Evolutionary conservation across 1,284 basidiomycete species (phyloP), one percentile per base, ranked within the genome.

Genomic region (Cyathus pygmaeus): DNA sequence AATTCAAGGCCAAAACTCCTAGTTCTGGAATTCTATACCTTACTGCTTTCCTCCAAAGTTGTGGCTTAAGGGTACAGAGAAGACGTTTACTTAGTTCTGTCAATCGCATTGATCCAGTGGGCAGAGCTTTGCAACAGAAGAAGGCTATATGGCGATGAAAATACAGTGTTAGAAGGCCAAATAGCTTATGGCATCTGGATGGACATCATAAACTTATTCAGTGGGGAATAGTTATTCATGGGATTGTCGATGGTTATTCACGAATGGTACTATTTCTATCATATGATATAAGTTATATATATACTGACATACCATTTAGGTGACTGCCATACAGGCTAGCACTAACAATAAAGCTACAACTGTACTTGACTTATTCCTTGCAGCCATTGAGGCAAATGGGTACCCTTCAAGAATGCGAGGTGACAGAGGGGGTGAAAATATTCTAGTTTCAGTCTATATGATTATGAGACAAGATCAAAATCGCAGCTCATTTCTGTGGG

Each of bases 211-310:
- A 86, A 61, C 67, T 86, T 0, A 86, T 87, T 13, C 41, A 42
- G 0, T 87, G 81, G 83, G 83, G 83, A 0, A 76, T 86, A 55
- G 81, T 87, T 0, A 80, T 87, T 17, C 85, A 87, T 72, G 83
- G 82, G 0, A 41, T 80, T 4, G 71, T 82, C 33, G 82, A 87
- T 71, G 82, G 84, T 0, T 83, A 75, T 57, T 78, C 71, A 57
- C 41, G 75, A 1, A 79, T 65, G 26, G 80, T 85, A 57, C 56
- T 7, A 31, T 61, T 5, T 24, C n/a, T 46, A 41, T 55, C 23
- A 24, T 54, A 49, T 53, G 27, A 46, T 44, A 42, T 4, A 19
- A 11, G n/a, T 42, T 9, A 42, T 19, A 17, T 19, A 42, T 42
- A 17, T 19, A 42, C 54, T 55, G 21, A 27, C 56, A 29, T 29